Conservation (phyloP, 495 filamentous ascomycete species). For the Tetracladium setigerum region DNA sequence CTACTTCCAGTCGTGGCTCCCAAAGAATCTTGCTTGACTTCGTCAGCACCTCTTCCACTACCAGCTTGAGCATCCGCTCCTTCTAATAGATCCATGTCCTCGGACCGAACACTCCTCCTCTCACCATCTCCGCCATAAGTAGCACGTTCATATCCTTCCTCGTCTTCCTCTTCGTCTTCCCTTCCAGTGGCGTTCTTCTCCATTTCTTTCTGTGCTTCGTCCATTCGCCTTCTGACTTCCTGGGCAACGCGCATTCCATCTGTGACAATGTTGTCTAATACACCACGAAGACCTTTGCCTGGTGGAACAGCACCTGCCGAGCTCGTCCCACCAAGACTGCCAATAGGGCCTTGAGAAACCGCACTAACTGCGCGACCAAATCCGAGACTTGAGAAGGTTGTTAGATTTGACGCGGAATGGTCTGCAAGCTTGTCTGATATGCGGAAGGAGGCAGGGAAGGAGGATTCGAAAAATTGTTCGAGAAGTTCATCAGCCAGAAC, state of each 20-base stretch:
- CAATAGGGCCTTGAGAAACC: conserved; percentile 20
- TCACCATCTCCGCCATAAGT: conserved; percentile 36
- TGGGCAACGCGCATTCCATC: conserved; percentile 93
- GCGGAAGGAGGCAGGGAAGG: conserved; percentile 59
- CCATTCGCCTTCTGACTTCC: conserved; percentile 85
- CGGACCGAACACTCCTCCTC: conserved; percentile 57
- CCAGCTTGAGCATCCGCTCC: conserved; percentile 67
- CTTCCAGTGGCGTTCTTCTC: conserved; percentile 64
- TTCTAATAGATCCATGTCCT: conserved; percentile 69
- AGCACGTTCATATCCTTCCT: conserved; percentile 54
- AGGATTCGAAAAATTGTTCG: conserved; percentile 90
- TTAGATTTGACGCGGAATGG: conserved; percentile 52
- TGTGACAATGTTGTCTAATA: conserved; percentile 92
- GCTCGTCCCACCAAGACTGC: conserved; percentile 26
- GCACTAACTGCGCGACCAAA: conserved; percentile 34
- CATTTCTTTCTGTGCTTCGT: conserved; percentile 81
- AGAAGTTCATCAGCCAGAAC: conserved; percentile 92
- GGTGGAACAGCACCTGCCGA: conserved; percentile 37
- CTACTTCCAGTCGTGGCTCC: conserved; percentile 8
- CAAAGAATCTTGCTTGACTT: conserved; percentile 6
- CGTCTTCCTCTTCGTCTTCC: conserved; percentile 64
- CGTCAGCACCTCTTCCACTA: conserved; percentile 14
- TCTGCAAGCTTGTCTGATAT: conserved; percentile 38
- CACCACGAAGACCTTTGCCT: conserved; percentile 76
- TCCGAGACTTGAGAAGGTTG: conserved; percentile 68